A percentile compares a stretch with the other conserved stretches of the same genome.
These are phyloP conservation scores for Saccharum hybrid DNA, from an alignment of 202 grass and related monocot species.

Conservation along the genomic window DNA sequence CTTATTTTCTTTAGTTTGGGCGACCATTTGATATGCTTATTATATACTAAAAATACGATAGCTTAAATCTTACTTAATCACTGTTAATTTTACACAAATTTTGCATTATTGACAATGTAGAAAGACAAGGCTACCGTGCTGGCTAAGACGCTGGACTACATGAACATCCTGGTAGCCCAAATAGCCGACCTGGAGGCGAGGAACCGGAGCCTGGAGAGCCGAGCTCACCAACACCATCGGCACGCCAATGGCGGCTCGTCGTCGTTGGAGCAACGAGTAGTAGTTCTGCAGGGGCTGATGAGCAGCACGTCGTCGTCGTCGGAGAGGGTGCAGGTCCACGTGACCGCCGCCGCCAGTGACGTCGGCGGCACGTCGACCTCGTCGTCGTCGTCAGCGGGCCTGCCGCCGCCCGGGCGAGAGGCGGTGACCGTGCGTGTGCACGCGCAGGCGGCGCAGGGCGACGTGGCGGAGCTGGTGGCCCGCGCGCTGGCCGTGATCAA, in stretches of 20 bases:
- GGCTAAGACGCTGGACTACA: constrained; percentile 64
- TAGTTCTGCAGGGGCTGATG: neutral
- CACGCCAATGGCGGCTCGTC: neutral
- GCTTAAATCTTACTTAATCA: neutral
- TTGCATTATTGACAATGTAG: constrained; percentile 32
- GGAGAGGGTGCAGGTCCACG: constrained; percentile 54
- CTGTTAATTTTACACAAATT: neutral
- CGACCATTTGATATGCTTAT: neutral
- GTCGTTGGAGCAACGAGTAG: neutral
- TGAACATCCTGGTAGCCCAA: constrained; percentile 64
- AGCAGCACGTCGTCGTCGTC: constrained; percentile 3
- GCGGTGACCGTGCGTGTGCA: constrained; percentile 57
- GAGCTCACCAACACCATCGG: constrained; percentile 24
- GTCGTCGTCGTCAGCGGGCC: constrained; percentile 20
- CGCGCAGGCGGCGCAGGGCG: constrained; percentile 28
- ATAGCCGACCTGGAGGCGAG: constrained; percentile 63
- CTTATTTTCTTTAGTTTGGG: neutral
- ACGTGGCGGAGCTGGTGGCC: constrained; percentile 61
- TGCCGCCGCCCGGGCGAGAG: neutral
- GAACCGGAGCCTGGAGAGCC: constrained; percentile 68
- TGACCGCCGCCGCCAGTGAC: constrained; percentile 17
- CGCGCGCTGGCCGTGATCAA: constrained; percentile 56
- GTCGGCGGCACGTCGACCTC: neutral
- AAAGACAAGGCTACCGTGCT: constrained; percentile 88
- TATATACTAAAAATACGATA: neutral